These are phyloP conservation scores for Nelumbo lutea DNA, from an alignment of 164 flowering plant species.

Conservation along the genomic window DNA sequence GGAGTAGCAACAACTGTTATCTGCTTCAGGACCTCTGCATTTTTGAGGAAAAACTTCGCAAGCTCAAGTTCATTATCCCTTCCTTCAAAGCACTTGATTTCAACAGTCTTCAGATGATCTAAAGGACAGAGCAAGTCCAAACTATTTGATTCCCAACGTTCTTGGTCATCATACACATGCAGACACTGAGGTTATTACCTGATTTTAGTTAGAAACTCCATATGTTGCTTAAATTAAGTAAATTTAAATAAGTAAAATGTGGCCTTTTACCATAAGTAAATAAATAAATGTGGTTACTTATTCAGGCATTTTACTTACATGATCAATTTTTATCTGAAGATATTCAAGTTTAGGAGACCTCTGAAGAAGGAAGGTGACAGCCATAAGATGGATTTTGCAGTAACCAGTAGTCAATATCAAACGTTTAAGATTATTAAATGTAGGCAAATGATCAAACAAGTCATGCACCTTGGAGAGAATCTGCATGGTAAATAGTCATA, in stretches of 20 bases:
- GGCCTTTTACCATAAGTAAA: neutral
- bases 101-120: slow-evolving; percentile 13
- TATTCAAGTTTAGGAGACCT: slow-evolving; percentile 13
- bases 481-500: neutral
- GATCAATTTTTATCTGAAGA: slow-evolving; percentile 1
- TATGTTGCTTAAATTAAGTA: neutral
- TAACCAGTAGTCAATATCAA: slow-evolving; percentile 11
- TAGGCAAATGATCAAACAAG: slow-evolving; percentile 3
- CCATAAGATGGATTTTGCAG: slow-evolving; percentile 1
- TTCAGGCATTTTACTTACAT: neutral
- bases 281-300: neutral
- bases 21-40: slow-evolving; percentile 11
- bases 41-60: slow-evolving; percentile 1
- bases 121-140: slow-evolving; percentile 1
- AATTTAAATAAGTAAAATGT: neutral
- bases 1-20: neutral
- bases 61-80: slow-evolving; percentile 3
- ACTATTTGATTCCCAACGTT: neutral
- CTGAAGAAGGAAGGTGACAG: slow-evolving; percentile 8
- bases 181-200: slow-evolving; percentile 5
- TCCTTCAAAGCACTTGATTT: slow-evolving; percentile 1
- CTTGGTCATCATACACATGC: neutral
- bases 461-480: slow-evolving; percentile 5
- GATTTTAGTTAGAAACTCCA: neutral
- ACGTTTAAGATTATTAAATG: slow-evolving; percentile 10